Evolutionary conservation across 2,329 filamentous ascomycete species (phyloP).

Genomic region (Nothomitra cinnamomea): DNA sequence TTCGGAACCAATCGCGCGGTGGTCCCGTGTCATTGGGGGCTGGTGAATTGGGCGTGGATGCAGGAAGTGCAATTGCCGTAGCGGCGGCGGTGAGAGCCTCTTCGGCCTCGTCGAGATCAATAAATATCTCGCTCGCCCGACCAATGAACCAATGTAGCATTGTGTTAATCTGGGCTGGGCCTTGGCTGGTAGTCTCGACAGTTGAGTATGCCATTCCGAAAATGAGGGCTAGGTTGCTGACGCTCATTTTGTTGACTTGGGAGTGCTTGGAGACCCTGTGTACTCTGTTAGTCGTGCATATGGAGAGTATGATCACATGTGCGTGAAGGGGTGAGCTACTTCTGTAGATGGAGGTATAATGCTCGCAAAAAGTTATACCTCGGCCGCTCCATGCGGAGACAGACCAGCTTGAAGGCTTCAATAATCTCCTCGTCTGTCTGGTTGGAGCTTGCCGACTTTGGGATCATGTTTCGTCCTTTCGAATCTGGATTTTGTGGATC

Average conservation of each 20-base stretch:
- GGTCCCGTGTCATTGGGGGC: not conserved
- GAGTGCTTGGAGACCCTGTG: not conserved
- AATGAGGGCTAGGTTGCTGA: slow-evolving; percentile 1
- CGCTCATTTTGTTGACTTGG: not conserved
- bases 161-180: not conserved
- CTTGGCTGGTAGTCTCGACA: not conserved
- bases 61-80: not conserved
- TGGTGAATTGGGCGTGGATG: not conserved
- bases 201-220: not conserved
- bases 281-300: not conserved
- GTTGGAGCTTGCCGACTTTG: not conserved
- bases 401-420: not conserved
- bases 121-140: not conserved
- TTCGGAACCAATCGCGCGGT: not conserved
- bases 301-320: not conserved
- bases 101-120: slow-evolving; percentile 1
- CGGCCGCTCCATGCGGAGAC: not conserved
- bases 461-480: no score
- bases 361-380: slow-evolving; percentile 1
- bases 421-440: not conserved
- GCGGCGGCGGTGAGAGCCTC: not conserved
- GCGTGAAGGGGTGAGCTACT: not conserved
- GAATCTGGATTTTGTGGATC: no score
- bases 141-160: not conserved
- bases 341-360: slow-evolving; percentile 1